A percentile compares a stretch with the other conserved stretches of the same genome.
Conservation (phyloP, 441 rosid genomes). For the Daphne laureola region DNA sequence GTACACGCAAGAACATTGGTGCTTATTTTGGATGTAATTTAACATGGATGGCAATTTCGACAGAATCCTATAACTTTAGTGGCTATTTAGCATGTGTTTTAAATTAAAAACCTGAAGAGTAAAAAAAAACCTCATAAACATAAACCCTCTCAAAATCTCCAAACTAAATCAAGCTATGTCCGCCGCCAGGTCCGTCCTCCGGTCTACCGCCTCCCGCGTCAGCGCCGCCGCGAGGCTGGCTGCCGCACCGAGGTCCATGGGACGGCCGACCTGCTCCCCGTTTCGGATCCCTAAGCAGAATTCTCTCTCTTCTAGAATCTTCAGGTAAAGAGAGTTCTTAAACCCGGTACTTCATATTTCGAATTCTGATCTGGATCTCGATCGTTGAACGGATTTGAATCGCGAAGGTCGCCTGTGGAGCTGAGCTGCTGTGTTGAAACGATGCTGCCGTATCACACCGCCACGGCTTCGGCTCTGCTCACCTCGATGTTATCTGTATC, state of each 20-base stretch:
- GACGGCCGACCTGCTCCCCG: constrained; percentile 29
- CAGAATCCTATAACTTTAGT: no score
- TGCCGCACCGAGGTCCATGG: constrained; percentile 25
- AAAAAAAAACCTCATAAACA: not conserved
- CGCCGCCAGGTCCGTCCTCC: constrained; percentile 62
- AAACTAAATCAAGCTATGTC: constrained; percentile 21
- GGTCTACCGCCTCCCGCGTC: constrained; percentile 41
- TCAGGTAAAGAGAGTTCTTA: constrained; percentile 40
- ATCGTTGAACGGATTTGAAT: constrained; percentile 3
- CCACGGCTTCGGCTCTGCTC: constrained; percentile 82
- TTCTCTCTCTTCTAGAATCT: constrained; percentile 43
- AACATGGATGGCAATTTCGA: no score
- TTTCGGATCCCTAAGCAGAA: constrained; percentile 42
- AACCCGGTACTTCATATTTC: no score
- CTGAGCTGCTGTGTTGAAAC: constrained; percentile 69
- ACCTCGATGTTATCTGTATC: constrained; percentile 78
- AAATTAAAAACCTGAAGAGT: constrained; percentile 19
- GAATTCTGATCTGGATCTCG: no score
- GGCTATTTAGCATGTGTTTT: no score
- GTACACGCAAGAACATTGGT: no score
- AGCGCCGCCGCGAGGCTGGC: constrained; percentile 26
- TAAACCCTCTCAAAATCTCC: constrained; percentile 22
- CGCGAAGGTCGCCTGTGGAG: constrained; percentile 63
- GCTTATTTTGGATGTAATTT: no score
- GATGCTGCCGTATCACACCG: constrained; percentile 78